These are phyloP conservation scores for Spathaspora gorwiae DNA, from an alignment of 805 yeast species.

Conservation along the genomic window DNA sequence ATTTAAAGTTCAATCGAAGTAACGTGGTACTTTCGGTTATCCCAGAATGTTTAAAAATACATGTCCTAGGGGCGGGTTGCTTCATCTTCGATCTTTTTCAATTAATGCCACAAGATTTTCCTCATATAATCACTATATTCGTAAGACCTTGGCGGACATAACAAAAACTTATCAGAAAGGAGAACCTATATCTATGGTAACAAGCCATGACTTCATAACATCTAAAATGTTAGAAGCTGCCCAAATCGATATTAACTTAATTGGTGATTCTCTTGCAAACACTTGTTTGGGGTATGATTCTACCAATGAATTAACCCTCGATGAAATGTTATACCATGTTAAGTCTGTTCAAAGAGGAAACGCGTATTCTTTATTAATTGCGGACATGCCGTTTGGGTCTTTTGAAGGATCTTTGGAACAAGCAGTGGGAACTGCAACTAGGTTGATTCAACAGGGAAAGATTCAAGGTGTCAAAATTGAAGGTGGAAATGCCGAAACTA, in stretches of 20 bases:
- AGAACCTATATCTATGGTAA: conserved; percentile 45
- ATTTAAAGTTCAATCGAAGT: too few relatives aligned
- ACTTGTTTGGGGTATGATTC: conserved; percentile 77
- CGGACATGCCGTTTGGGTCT: conserved; percentile 86
- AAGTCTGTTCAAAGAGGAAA: conserved; percentile 74
- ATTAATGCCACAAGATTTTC: conserved; percentile 3
- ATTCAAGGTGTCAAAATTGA: conserved; percentile 79
- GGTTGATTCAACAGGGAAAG: conserved; percentile 52
- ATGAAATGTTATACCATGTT: conserved; percentile 75
- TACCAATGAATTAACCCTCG: conserved; percentile 71
- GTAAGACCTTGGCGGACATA: conserved; percentile 22
- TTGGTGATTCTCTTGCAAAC: conserved; percentile 95
- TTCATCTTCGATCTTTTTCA: not conserved
- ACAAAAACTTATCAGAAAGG: conserved; percentile 12
- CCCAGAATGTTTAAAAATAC: too few relatives aligned
- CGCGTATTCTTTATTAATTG: conserved; percentile 60
- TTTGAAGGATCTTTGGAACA: conserved; percentile 62
- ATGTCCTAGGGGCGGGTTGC: too few relatives aligned
- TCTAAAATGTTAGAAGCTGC: conserved; percentile 65
- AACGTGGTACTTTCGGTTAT: too few relatives aligned
- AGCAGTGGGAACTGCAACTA: conserved; percentile 57
- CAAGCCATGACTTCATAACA: conserved; percentile 85
- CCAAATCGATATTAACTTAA: conserved; percentile 62
- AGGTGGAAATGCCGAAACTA: conserved; percentile 60
- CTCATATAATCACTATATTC: conserved; percentile 6